Evolutionary conservation across 352 stramenopile genomes (phyloP).

Genomic region (Phytopythium kandeliae): DNA sequence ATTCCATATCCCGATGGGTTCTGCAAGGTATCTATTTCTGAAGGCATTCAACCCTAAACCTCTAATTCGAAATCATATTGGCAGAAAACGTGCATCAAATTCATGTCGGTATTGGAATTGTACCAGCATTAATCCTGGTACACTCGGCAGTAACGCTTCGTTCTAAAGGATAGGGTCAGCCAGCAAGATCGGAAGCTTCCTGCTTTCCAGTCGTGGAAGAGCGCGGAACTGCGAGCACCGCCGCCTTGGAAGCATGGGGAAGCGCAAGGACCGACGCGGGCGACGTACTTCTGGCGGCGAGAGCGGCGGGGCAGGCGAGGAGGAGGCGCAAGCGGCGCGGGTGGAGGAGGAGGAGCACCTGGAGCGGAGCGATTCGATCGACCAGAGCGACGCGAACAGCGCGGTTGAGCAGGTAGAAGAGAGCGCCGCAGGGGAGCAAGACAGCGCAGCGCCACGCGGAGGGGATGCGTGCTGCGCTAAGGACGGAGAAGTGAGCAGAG

Average conservation of each 20-base stretch:
- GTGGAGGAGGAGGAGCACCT: neutral
- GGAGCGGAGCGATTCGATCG: neutral
- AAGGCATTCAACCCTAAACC: too few species aligned
- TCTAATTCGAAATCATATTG: too few species aligned
- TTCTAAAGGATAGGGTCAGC: too few species aligned
- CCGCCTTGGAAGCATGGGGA: slow-evolving; percentile 6
- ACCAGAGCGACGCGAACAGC: neutral
- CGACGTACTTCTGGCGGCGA: neutral
- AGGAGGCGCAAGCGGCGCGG: neutral
- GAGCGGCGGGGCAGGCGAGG: neutral
- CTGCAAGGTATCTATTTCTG: too few species aligned
- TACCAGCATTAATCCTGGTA: too few species aligned
- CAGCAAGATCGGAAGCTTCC: neutral
- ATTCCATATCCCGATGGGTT: too few species aligned
- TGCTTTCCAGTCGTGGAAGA: neutral
- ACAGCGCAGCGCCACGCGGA: neutral
- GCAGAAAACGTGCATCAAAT: too few species aligned
- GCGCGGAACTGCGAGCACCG: too few species aligned
- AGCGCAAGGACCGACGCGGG: slow-evolving; percentile 3
- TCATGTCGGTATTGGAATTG: too few species aligned
- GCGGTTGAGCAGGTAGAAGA: neutral
- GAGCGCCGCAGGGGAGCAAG: neutral
- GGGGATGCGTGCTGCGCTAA: neutral
- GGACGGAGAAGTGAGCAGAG: neutral
- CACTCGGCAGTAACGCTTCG: too few species aligned